Evolutionary conservation across 73 alveolate species (phyloP), one percentile per base, ranked within the genome.

Genomic region (Tetrahymena borealis): DNA sequence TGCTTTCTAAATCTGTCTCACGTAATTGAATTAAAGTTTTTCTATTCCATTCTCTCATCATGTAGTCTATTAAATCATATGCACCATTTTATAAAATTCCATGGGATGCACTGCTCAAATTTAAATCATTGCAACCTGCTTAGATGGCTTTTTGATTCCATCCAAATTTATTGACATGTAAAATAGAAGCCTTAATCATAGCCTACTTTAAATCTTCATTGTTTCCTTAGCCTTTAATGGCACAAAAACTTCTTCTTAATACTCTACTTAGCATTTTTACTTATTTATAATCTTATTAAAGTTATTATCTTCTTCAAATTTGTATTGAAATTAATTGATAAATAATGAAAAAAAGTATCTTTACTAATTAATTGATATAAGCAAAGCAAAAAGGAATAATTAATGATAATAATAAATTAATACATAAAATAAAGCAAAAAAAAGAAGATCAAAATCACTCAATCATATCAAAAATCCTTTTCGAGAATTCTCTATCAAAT

Each of bases 11-110:
- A 33, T 93, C 91, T 79, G 90, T 90, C 40, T 85, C 95, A 78
- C 78, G 91, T 79, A 79, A 79, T 11, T 39, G 37, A 35, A 79
- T 43, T n/a, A 93, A 79, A 39, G 78, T 93, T 90, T 93, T 42
- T 33, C 93, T 90, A 79, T 93, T 93, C 95, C 95, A 92, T 39
- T 92, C 77, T 38, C 93, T 79, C 93, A 93, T 93, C 40, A 79
- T 40, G 39, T 93, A 36, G 79, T 93, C 93, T 4, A 93, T 42
- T 28, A 93, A 78, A 38, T 93, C 95, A 15, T 79, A 79, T 16
- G 95, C 93, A 15, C 85, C 85, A 60, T 60, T 60, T 90, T 38
- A n/a, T 16, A 85, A 79, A 33, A 85, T 41, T 1, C 93, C 78
- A n/a, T 31, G 40, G 15, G 95, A 32, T 3, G 93, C 93, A 39